A percentile compares a stretch with the other conserved stretches of the same genome.
These are phyloP conservation scores for Beauveria australis DNA, from an alignment of 2,329 filamentous ascomycete species.

Conservation along the genomic window DNA sequence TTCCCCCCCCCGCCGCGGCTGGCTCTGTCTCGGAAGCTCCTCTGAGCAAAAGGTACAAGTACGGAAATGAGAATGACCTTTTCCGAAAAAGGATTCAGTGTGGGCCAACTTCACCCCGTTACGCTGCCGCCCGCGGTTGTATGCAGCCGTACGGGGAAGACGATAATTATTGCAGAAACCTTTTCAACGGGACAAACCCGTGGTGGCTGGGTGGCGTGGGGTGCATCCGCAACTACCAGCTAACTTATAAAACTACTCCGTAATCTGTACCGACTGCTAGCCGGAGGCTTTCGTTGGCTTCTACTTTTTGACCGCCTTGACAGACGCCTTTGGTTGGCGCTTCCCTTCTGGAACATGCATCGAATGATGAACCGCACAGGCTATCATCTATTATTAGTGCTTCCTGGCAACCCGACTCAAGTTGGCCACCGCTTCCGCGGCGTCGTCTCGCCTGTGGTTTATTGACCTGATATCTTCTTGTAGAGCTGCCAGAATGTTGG, in stretches of 20 bases:
- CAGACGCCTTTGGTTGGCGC: background rate
- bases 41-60: too few relatives aligned
- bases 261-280: too few relatives aligned
- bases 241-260: too few relatives aligned
- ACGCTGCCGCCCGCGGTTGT: background rate
- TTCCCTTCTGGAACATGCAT: background rate
- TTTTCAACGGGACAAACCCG: background rate
- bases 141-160: background rate
- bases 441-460: background rate
- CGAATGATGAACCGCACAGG: background rate
- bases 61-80: background rate
- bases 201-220: background rate
- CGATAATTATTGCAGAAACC: background rate
- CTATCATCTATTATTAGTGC: background rate
- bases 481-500: background rate
- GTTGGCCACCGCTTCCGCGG: background rate
- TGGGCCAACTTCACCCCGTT: background rate
- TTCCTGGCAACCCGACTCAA: background rate
- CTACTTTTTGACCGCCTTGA: background rate
- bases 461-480: background rate
- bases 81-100: background rate
- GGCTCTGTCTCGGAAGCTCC: too few relatives aligned
- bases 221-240: background rate
- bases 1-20: too few relatives aligned
- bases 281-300: too few relatives aligned